Evolutionary conservation across 1,139 yeast species (phyloP), one percentile per base, ranked within the genome.

Genomic region (Candida freyschussii): DNA sequence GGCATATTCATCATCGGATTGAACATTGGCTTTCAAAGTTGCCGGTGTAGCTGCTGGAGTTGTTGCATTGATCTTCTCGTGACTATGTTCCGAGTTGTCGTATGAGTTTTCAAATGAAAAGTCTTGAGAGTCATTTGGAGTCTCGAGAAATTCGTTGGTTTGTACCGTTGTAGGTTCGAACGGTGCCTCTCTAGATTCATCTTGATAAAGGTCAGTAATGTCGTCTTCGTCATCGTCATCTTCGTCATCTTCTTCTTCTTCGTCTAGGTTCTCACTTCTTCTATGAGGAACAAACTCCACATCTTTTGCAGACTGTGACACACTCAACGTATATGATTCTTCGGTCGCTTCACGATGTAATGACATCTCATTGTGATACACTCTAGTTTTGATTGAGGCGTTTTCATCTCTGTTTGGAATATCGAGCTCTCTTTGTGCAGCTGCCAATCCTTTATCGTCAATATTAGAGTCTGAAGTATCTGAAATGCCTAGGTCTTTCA

Each of bases 271-370:
- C 7, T 24, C 39, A 37, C 21, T 44, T 33, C 35, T 33, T 31
- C 38, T 37, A 25, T 46, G 52, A 1, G 50, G 43, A n/a, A 44
- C 35, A 6, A 48, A 42, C 25, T 44, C 44, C 11, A 50, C 40
- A 19, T 37, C 36, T 23, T 36, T 34, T 13, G 39, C 12, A 1
- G 50, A 42, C 17, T 36, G 30, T 13, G 26, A 17, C 6, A 36
- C 29, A 17, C 32, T 30, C n/a, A 23, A 13, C 1, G 27, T 9
- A 11, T 15, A 15, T 3, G 30, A 23, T n/a, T 14, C 27, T 7
- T 16, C n/a, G 3, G 34, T 29, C n/a, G n/a, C n/a, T n/a, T n/a
- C n/a, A n/a, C n/a, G n/a, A n/a, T n/a, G n/a, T n/a, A n/a, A n/a
- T n/a, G n/a, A n/a, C n/a, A n/a, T n/a, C n/a, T n/a, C n/a, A n/a